These are phyloP conservation scores for Globisporangium nodosum DNA, from an alignment of 352 stramenopile species.

Conservation along the genomic window DNA sequence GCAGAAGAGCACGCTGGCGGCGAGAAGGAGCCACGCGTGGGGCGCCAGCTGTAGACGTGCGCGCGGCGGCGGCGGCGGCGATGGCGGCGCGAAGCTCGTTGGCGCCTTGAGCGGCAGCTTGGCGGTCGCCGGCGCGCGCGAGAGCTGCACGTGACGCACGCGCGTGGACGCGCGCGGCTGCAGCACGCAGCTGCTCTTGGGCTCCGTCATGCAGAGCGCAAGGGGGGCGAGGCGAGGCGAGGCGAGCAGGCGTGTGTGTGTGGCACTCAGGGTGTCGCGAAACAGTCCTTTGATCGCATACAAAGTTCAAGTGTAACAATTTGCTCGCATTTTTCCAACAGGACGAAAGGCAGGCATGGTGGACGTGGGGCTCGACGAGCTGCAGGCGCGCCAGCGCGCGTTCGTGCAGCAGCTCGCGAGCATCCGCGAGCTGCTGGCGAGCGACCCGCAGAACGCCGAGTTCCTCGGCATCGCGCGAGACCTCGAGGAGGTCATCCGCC, in stretches of 20 bases:
- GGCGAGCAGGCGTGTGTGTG: no score
- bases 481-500: conserved; percentile 79
- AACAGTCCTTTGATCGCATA: neutral
- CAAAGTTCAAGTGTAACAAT: no score
- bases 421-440: conserved; percentile 75
- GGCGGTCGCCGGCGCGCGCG: neutral
- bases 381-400: conserved; percentile 70
- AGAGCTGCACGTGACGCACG: conserved; percentile 29
- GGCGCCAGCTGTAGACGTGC: conserved; percentile 7
- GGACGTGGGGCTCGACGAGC: conserved; percentile 56
- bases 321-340: no score
- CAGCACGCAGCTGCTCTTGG: neutral
- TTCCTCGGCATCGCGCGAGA: conserved; percentile 74
- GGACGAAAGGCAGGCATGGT: conserved; percentile 8
- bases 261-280: neutral
- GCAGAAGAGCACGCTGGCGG: conserved; percentile 20
- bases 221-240: neutral
- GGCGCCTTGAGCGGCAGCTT: neutral
- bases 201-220: neutral
- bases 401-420: conserved; percentile 78
- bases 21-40: conserved; percentile 30
- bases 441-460: conserved; percentile 62
- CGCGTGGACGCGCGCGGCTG: conserved; percentile 32
- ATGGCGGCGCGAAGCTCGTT: neutral
- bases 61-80: conserved; percentile 5